These are phyloP conservation scores for Phytophthora cryptogea DNA, from an alignment of 352 stramenopile genomes.

Conservation along the genomic window DNA sequence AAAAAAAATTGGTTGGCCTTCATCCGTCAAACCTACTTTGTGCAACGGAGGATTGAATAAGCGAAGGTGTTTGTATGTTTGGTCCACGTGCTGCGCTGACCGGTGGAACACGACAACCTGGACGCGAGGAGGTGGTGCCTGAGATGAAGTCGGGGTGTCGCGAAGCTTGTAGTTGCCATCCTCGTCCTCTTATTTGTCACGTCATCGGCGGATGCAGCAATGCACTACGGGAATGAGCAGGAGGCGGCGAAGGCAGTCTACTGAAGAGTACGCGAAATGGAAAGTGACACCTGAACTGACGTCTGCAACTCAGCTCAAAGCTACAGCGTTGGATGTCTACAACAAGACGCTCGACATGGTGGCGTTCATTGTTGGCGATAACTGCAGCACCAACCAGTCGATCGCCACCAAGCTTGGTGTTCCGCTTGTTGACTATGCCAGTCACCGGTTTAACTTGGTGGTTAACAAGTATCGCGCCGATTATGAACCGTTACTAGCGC, in stretches of 20 bases:
- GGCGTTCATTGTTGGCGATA: too few species aligned
- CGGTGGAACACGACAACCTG: conserved; percentile 10
- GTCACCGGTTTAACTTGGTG: too few species aligned
- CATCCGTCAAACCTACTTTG: too few species aligned
- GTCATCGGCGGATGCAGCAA: conserved; percentile 8
- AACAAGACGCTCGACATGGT: too few species aligned
- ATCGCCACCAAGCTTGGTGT: too few species aligned
- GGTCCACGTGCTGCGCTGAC: not conserved
- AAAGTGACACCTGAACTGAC: conserved; percentile 21
- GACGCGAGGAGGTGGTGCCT: conserved; percentile 1
- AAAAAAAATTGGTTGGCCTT: too few species aligned
- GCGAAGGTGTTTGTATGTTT: not conserved
- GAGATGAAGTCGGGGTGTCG: not conserved
- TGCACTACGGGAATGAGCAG: conserved; percentile 10
- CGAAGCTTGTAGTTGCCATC: conserved; percentile 5
- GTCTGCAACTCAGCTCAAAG: not conserved
- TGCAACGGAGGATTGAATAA: not conserved
- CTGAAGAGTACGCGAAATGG: not conserved
- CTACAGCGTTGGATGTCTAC: too few species aligned
- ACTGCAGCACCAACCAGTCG: too few species aligned
- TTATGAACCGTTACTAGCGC: too few species aligned
- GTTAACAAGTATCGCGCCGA: too few species aligned
- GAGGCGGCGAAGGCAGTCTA: not conserved
- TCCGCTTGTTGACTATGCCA: too few species aligned
- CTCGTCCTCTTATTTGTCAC: conserved; percentile 9